Evolutionary conservation across 1,284 basidiomycete species (phyloP).

Genomic region (Pulveroboletus sp.): DNA sequence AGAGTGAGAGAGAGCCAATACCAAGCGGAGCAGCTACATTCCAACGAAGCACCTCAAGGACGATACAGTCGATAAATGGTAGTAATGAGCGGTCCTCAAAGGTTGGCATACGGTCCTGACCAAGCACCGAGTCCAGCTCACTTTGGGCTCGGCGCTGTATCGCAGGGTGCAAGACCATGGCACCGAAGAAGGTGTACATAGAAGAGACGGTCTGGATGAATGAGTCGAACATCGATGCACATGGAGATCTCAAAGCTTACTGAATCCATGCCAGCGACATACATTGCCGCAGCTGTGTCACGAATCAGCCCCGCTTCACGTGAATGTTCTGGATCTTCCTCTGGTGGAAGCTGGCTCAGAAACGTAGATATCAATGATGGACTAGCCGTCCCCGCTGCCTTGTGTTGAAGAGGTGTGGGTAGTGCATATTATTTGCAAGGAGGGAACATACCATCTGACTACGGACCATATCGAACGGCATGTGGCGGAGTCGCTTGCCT

Average conservation of each 20-base stretch:
- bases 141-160: constrained; percentile 13
- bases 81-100: constrained; percentile 14
- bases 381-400: constrained; percentile 5
- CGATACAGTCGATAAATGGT: constrained; percentile 15
- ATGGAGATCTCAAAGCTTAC: not conserved
- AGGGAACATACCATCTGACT: constrained; percentile 9
- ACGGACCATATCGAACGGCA: constrained; percentile 13
- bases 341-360: constrained; percentile 12
- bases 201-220: constrained; percentile 3
- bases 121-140: constrained; percentile 15
- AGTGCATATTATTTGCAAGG: no score
- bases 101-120: constrained; percentile 10
- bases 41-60: constrained; percentile 15
- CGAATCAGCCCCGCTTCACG: constrained; percentile 13
- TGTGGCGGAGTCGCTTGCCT: constrained; percentile 3
- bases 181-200: constrained; percentile 11
- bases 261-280: constrained; percentile 15
- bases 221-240: not conserved
- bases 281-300: constrained; percentile 12
- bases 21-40: constrained; percentile 16
- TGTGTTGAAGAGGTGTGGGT: no score
- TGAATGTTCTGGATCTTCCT: constrained; percentile 7
- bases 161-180: constrained; percentile 13
- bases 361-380: constrained; percentile 17
- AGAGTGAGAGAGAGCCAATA: not conserved